Evolutionary conservation across 805 yeast genomes (phyloP), one percentile per base, ranked within the genome.

Genomic region (Metahyphopichia silvanorum): DNA sequence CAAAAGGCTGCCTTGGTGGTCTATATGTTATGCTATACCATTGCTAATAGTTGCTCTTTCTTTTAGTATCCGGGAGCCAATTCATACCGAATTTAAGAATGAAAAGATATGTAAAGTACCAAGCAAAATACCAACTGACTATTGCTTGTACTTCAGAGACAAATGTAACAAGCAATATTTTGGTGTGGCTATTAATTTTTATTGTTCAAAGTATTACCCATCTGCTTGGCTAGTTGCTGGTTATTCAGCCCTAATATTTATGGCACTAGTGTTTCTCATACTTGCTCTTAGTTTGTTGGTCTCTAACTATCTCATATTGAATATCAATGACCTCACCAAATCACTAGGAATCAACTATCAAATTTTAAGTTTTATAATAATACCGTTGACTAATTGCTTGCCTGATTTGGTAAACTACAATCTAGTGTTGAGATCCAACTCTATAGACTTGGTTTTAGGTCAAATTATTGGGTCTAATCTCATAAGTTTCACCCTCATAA

Each of bases 381-480:
- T 65, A 4, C 71, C 71, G 1, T 40, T 62, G 8, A 45, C 62
- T 16, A 65, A 65, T 38, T 55, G 66, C 3, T 42, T 56, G 9
- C 68, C 68, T 8, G 71, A 65, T 39, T 44, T 65, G 15, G 39
- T 63, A 13, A 63, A 58, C 33, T 62, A 62, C 42, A 52, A 59
- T 31, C 44, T 55, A 18, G 49, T 61, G 5, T 41, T 65, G 13
- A 37, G 42, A 12, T 39, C 54, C 6, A 44, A 52, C 13, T 51
- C 65, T 2, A 38, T 54, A 1, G 66, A 62, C 22, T 39, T 65
- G 14, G 60, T 62, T 3, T 35, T 65, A 19, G 70, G 70, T 3
- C 69, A 65, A 37, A 38, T 62, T 5, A 46, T 63, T 5, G 70
- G 71, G 1, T 55, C 66, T 3, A 52, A 50, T 9, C 34, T 59